These are phyloP conservation scores for Oligophagozyma castellii DNA, from an alignment of 1,139 yeast species.

Conservation along the genomic window DNA sequence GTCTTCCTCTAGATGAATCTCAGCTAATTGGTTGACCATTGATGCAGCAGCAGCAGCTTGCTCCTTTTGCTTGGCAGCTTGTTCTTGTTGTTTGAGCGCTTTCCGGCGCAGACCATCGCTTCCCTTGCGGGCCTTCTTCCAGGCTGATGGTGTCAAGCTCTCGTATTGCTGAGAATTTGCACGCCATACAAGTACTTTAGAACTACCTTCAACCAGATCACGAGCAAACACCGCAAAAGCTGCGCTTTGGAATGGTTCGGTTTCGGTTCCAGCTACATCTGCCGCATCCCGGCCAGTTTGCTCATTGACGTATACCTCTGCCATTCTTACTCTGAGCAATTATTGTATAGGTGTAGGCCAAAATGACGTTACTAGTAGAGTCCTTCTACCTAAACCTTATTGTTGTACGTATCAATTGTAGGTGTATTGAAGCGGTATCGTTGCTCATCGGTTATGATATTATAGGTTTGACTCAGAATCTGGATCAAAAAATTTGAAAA, in stretches of 20 bases:
- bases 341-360: too few species aligned
- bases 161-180: constrained; percentile 49
- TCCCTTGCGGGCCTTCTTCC: constrained; percentile 94
- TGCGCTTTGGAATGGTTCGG: constrained; percentile 62
- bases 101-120: constrained; percentile 86
- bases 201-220: constrained; percentile 28
- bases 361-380: too few species aligned
- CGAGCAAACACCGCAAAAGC: constrained; percentile 62
- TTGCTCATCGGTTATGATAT: too few species aligned
- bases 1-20: constrained; percentile 62
- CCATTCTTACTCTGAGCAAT: too few species aligned
- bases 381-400: too few species aligned
- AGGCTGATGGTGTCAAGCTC: constrained; percentile 82
- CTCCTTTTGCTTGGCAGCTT: constrained; percentile 45
- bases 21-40: constrained; percentile 62
- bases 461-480: too few species aligned
- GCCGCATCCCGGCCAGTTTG: constrained; percentile 50
- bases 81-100: constrained; percentile 63
- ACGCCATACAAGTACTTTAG: constrained; percentile 52
- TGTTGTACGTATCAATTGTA: too few species aligned
- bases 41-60: constrained; percentile 56
- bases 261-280: constrained; percentile 45
- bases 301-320: constrained; percentile 70
- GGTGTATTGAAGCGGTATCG: too few species aligned
- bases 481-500: too few species aligned